phyloP scores from a whole-genome alignment of 148 eudicot species.

The Oxyria digyna region DNA sequence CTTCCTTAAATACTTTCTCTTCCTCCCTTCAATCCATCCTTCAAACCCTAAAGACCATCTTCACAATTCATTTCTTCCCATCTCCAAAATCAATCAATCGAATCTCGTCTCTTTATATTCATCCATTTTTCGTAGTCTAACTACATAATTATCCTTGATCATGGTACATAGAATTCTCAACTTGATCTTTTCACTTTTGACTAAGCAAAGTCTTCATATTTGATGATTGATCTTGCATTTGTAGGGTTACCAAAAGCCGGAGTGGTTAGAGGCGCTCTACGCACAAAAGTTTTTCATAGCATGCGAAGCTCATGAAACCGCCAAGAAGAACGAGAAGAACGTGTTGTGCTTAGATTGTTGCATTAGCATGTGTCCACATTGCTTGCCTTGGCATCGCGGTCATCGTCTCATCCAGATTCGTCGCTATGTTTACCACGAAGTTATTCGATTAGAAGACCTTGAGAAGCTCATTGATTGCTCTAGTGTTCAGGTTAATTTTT shows the following conservation, averaged over 20 bases:
- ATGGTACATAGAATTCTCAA: background rate
- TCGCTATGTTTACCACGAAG: constrained; percentile 86
- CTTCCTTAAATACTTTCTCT: constrained; percentile 62
- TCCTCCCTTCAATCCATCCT: constrained; percentile 13
- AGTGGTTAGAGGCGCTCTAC: constrained; percentile 89
- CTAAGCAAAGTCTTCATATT: background rate
- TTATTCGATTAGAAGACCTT: constrained; percentile 80
- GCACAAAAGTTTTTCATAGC: constrained; percentile 57
- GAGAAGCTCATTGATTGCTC: constrained; percentile 91
- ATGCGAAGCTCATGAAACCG: constrained; percentile 62
- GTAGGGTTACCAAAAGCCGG: constrained; percentile 72
- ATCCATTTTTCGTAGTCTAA: background rate
- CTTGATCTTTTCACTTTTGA: background rate
- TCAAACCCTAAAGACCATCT: background rate
- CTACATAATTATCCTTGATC: background rate
- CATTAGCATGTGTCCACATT: constrained; percentile 84
- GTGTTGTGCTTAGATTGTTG: constrained; percentile 89
- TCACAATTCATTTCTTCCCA: background rate
- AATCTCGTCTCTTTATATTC: background rate
- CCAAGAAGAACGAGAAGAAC: constrained; percentile 94
- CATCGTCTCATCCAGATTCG: constrained; percentile 91
- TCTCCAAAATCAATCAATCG: background rate
- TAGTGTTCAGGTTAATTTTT: constrained; percentile 56
- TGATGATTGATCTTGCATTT: background rate
- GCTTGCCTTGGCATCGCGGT: constrained; percentile 59